These are phyloP conservation scores for Ascoidea asiatica DNA, from an alignment of 805 yeast genomes.

Conservation along the genomic window DNA sequence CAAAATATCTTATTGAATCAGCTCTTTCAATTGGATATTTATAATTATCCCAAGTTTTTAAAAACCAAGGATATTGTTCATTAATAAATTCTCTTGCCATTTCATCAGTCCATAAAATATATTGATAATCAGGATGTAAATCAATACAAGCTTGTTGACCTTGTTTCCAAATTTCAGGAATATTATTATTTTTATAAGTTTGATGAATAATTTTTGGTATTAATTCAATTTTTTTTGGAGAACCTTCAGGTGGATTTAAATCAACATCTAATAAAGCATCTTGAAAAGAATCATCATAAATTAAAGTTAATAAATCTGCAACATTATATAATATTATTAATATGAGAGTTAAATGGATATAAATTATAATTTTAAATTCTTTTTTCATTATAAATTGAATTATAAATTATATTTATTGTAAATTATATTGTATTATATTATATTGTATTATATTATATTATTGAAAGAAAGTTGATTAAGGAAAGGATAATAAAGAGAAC, in stretches of 20 bases:
- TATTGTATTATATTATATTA: no score
- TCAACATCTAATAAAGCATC: slow-evolving; percentile 56
- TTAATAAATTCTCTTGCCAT: slow-evolving; percentile 67
- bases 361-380: slow-evolving; percentile 48
- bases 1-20: slow-evolving; percentile 82
- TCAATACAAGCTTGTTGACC: slow-evolving; percentile 70
- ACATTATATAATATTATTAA: slow-evolving; percentile 44
- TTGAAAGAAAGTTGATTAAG: neutral
- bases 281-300: slow-evolving; percentile 56
- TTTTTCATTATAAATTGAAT: slow-evolving; percentile 26
- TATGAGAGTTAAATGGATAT: slow-evolving; percentile 44
- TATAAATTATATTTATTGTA: no score
- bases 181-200: slow-evolving; percentile 67
- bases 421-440: no score
- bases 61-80: slow-evolving; percentile 78
- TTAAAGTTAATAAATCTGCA: slow-evolving; percentile 58
- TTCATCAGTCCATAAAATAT: slow-evolving; percentile 83
- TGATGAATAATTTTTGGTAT: slow-evolving; percentile 91
- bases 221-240: slow-evolving; percentile 31
- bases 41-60: slow-evolving; percentile 64
- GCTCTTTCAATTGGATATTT: slow-evolving; percentile 79
- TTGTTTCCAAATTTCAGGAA: slow-evolving; percentile 71
- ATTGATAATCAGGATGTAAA: slow-evolving; percentile 78
- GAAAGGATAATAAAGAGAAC: neutral
- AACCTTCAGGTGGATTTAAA: slow-evolving; percentile 36